Evolutionary conservation across 306 rosid genomes (phyloP), one percentile per base, ranked within the genome.

Genomic region (Begonia masoniana): DNA sequence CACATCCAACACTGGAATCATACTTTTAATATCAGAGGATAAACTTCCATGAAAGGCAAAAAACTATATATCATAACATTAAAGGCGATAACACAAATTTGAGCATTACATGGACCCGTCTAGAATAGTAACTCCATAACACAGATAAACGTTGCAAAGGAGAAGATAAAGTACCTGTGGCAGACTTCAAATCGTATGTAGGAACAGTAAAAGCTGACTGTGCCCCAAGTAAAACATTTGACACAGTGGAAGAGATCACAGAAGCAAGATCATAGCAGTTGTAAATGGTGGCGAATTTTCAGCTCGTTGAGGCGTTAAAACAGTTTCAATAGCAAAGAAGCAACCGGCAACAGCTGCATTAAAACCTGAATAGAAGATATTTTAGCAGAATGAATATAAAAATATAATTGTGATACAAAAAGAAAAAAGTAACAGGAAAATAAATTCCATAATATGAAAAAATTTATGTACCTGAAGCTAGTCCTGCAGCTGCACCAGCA

Each of bases 231-330:
- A 78, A 71, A 78, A 86, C 96, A 74, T 77, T 91, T 43, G 94
- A 83, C 54, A 91, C 99, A 14, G 99, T 86, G 15, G 99, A 91
- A 7, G 99, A 91, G 58, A 91, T 75, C 61, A 91, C 99, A 71
- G 99, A 91, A 71, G 99, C 96, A 92, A 91, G 71, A 91, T 91
- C 99, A 91, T 91, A 62, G 99, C 99, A 57, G 99, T 91, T 11
- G 96, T 91, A 76, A 86, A 83, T 16, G 99, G 99, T 64, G 99
- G 96, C 51, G 99, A 91, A 57, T 91, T 91, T 68, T 91, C 99
- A 2, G 99, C 99, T 54, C 84, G 94, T 58, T 74, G 92, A 59
- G 99, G 96, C 70, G 94, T 77, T 57, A 86, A 61, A 58, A 91
- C 99, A 41, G 99, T 91, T 83, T 91, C 99, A 71, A 91, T 91